Conservation (phyloP, 73 alveolate genomes). For the Durusdinium trenchii region DNA sequence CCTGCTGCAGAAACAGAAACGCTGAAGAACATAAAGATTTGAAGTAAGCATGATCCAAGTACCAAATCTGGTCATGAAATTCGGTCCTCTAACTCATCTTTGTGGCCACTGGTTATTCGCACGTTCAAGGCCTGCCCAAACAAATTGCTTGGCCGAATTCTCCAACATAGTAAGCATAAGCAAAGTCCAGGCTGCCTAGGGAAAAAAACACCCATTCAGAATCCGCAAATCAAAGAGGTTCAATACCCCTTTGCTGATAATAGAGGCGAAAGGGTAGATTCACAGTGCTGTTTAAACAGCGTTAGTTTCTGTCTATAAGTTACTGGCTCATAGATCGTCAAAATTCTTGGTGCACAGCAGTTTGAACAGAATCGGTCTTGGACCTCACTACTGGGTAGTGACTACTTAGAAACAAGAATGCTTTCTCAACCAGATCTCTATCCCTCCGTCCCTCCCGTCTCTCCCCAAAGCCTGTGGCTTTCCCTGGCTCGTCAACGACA, state of each 20-base stretch:
- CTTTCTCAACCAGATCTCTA: background rate
- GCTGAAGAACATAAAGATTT: background rate
- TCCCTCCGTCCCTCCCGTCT: background rate
- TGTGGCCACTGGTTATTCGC: slow-evolving; percentile 77
- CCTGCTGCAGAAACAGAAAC: background rate
- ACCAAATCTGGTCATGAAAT: background rate
- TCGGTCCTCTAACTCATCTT: slow-evolving; percentile 56
- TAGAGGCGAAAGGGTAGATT: background rate
- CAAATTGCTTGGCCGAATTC: no score
- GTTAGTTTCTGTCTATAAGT: background rate
- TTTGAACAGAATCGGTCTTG: background rate
- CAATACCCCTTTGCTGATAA: background rate
- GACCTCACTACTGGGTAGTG: background rate
- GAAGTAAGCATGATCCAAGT: background rate
- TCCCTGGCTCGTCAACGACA: slow-evolving; percentile 93
- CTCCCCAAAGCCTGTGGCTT: slow-evolving; percentile 61
- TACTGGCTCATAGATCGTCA: background rate
- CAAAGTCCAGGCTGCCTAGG: background rate
- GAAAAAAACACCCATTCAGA: background rate
- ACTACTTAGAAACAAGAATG: background rate
- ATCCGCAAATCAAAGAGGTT: background rate
- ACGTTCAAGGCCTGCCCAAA: slow-evolving; percentile 63
- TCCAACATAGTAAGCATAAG: background rate
- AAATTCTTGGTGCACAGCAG: background rate
- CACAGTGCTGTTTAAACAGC: background rate